These are phyloP conservation scores for Aspergillus felis DNA, from an alignment of 2,329 filamentous ascomycete species.

Conservation along the genomic window DNA sequence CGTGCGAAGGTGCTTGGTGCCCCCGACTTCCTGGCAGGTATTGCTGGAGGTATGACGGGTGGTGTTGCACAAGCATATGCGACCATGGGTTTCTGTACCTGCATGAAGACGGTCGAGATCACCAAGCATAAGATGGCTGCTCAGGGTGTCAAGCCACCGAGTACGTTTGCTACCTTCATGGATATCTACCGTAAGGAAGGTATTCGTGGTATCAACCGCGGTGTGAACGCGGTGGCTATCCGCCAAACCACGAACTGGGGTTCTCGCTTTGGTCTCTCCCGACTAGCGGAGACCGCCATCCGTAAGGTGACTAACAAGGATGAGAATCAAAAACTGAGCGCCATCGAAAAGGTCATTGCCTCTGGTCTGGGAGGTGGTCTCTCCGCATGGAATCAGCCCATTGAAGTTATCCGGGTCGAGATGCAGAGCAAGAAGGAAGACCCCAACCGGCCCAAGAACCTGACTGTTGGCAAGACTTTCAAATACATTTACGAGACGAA, in stretches of 20 bases:
- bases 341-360: constrained; percentile 83
- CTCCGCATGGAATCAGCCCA: constrained; percentile 98
- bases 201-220: constrained; percentile 93
- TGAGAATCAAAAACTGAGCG: constrained; percentile 70
- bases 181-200: constrained; percentile 94
- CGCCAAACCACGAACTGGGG: constrained; percentile 99
- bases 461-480: constrained; percentile 83
- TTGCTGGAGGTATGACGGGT: constrained; percentile 84
- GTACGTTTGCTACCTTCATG: constrained; percentile 94
- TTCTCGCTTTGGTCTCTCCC: constrained; percentile 86
- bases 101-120: constrained; percentile 99
- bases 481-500: constrained; percentile 88
- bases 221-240: constrained; percentile 97
- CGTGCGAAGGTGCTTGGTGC: constrained; percentile 81
- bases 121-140: constrained; percentile 95
- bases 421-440: constrained; percentile 99
- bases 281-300: constrained; percentile 87
- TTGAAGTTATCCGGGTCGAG: constrained; percentile 98
- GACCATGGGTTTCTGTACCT: constrained; percentile 99
- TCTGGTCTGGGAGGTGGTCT: constrained; percentile 87
- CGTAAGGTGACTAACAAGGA: constrained; percentile 74
- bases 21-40: constrained; percentile 81
- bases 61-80: constrained; percentile 98
- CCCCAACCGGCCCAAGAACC: constrained; percentile 96
- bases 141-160: constrained; percentile 74